A percentile compares a stretch with the other conserved stretches of the same genome.
Evolutionary conservation across 371 early-diverging fungal species (phyloP).

Genomic region (Mortierella sp.): DNA sequence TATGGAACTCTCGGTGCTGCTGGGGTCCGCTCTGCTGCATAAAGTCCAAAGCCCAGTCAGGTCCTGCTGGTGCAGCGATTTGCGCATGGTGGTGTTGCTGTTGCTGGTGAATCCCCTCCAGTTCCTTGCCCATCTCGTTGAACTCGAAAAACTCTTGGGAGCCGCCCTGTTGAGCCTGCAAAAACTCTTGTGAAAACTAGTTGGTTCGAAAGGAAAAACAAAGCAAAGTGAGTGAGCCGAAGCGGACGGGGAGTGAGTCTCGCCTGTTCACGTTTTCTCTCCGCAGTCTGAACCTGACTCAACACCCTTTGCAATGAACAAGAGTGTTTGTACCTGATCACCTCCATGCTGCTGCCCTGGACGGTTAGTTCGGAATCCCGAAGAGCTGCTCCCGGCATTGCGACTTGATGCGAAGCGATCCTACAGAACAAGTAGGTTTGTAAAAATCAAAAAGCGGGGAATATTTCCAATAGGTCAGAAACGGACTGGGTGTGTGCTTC

Average conservation of each 20-base stretch:
- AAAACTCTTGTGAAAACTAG: slow-evolving; percentile 63
- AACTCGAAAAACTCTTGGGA: slow-evolving; percentile 66
- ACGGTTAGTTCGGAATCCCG: slow-evolving; percentile 60
- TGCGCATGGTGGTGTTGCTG: slow-evolving; percentile 33
- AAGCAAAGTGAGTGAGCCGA: slow-evolving; percentile 1
- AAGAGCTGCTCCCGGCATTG: slow-evolving; percentile 68
- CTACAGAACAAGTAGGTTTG: slow-evolving; percentile 58
- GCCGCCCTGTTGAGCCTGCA: slow-evolving; percentile 48
- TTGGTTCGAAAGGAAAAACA: slow-evolving; percentile 52
- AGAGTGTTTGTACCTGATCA: slow-evolving; percentile 19
- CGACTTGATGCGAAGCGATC: slow-evolving; percentile 70
- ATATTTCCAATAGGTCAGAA: background rate
- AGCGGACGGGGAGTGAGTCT: slow-evolving; percentile 18
- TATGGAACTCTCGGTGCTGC: slow-evolving; percentile 46
- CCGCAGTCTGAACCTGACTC: slow-evolving; percentile 7
- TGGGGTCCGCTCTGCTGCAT: slow-evolving; percentile 63
- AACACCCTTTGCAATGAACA: slow-evolving; percentile 17
- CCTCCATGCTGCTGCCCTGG: slow-evolving; percentile 55
- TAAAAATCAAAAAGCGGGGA: slow-evolving; percentile 14
- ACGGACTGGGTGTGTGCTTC: background rate
- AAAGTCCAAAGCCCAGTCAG: slow-evolving; percentile 81
- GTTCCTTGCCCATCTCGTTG: slow-evolving; percentile 67
- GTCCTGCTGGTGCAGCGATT: slow-evolving; percentile 44
- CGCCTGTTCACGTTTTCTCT: background rate
- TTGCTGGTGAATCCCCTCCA: slow-evolving; percentile 62